Conservation (phyloP, 2,329 filamentous ascomycete species). For the Bipolaris victoriae region DNA sequence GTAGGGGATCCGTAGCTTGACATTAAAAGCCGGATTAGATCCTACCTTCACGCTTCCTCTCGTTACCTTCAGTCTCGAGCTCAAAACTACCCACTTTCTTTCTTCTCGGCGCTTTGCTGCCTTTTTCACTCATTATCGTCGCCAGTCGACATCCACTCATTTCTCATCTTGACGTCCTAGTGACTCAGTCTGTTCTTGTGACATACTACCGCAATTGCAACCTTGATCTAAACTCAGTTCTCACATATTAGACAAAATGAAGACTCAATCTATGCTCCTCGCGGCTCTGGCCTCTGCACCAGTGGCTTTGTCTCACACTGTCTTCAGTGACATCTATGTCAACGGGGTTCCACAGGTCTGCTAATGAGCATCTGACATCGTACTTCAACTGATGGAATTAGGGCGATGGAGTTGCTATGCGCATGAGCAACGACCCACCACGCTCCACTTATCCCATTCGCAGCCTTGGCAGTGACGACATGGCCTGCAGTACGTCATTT, state of each 20-base stretch:
- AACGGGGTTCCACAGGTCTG: constrained; percentile 41
- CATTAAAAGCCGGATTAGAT: not conserved
- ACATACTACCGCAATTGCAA: not conserved
- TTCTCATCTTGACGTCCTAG: constrained; percentile 43
- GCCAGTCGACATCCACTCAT: constrained; percentile 45
- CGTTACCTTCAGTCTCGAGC: constrained; percentile 35
- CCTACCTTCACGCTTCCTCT: not conserved
- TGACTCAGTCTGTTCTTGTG: constrained; percentile 19
- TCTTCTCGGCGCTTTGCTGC: constrained; percentile 32
- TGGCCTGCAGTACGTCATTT: constrained; percentile 70
- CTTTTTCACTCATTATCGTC: constrained; percentile 43
- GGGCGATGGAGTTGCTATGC: constrained; percentile 74
- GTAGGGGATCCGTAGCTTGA: not conserved
- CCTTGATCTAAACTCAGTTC: constrained; percentile 24
- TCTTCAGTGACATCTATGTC: constrained; percentile 45
- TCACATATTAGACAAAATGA: constrained; percentile 29
- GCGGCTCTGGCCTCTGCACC: constrained; percentile 42
- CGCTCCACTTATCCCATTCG: constrained; percentile 65
- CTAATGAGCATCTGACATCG: not conserved
- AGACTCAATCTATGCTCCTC: constrained; percentile 42
- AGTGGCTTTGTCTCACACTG: constrained; percentile 43
- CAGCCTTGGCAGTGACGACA: constrained; percentile 63
- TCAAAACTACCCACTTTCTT: constrained; percentile 36
- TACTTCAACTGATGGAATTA: constrained; percentile 46
- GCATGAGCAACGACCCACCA: constrained; percentile 63